Conservation (phyloP, 2,329 filamentous ascomycete species). For the Fusarium albidum region DNA sequence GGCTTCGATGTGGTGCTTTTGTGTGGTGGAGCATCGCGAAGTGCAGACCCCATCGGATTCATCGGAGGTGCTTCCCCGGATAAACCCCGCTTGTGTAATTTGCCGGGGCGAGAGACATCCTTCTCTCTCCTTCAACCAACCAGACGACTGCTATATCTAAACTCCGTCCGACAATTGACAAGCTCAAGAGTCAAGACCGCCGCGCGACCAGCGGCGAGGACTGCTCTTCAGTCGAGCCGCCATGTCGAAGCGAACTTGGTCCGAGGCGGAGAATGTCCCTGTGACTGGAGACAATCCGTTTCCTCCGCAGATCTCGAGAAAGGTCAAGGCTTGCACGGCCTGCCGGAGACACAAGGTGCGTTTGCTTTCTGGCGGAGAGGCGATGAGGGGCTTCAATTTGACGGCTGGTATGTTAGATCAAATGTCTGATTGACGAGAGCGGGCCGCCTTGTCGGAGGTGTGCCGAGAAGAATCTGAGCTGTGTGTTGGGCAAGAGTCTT, state of each 20-base stretch:
- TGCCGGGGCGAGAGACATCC: constrained; percentile 1
- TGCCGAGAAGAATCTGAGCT: constrained; percentile 46
- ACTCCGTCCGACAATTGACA: not conserved
- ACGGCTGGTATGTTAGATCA: constrained; percentile 42
- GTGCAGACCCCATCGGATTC: not conserved
- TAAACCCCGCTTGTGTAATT: constrained; percentile 27
- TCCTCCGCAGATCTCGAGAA: constrained; percentile 49
- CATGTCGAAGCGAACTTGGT: constrained; percentile 31
- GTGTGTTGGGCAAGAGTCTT: constrained; percentile 51
- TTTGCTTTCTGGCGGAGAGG: no score
- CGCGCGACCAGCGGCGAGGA: no score
- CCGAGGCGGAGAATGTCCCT: constrained; percentile 21
- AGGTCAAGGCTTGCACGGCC: constrained; percentile 51
- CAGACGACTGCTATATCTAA: constrained; percentile 17
- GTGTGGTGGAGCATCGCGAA: not conserved
- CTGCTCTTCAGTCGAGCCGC: no score
- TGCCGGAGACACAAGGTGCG: constrained; percentile 53
- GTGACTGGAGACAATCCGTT: no score
- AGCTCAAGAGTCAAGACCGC: not conserved
- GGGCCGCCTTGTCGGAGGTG: constrained; percentile 51
- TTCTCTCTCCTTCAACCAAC: constrained; percentile 19
- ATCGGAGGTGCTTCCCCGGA: constrained; percentile 17
- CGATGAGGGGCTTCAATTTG: no score
- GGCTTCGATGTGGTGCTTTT: no score
- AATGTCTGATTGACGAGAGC: constrained; percentile 51